Conservation (phyloP, 176 grass and related monocot species). For the Musa schizocarpa region DNA sequence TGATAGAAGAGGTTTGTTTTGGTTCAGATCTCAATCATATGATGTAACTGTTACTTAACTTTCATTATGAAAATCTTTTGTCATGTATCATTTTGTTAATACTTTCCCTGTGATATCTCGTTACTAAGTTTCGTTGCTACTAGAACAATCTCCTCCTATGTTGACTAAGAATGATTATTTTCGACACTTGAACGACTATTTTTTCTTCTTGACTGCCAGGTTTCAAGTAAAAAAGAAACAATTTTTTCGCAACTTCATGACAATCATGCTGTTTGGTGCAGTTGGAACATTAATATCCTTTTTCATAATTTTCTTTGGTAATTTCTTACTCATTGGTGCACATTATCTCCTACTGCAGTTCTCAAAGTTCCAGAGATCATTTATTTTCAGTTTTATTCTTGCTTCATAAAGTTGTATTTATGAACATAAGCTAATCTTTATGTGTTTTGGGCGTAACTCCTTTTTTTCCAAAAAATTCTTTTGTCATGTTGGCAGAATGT, state of each 20-base stretch:
- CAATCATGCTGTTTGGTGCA: conserved; percentile 83
- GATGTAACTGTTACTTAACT: neutral
- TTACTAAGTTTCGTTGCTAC: neutral
- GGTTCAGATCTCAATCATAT: neutral
- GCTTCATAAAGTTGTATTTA: neutral
- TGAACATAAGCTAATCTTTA: neutral
- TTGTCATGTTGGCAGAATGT: neutral
- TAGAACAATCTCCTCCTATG: neutral
- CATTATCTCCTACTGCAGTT: neutral
- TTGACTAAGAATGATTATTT: neutral
- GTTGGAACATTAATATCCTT: conserved; percentile 95
- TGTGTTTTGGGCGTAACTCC: no score
- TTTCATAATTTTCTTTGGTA: conserved; percentile 79
- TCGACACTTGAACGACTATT: neutral
- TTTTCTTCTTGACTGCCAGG: conserved; percentile 31
- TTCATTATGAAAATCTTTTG: neutral
- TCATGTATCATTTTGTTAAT: neutral
- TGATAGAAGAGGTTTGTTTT: neutral
- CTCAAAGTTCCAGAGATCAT: neutral
- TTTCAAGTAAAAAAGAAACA: conserved; percentile 99
- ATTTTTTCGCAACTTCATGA: conserved; percentile 97
- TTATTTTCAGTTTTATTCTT: neutral
- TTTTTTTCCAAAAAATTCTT: no score
- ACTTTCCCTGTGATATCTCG: neutral
- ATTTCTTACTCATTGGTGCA: neutral